Conservation (phyloP, 208 protist genomes). For the Trypanosoma platydactyli region DNA sequence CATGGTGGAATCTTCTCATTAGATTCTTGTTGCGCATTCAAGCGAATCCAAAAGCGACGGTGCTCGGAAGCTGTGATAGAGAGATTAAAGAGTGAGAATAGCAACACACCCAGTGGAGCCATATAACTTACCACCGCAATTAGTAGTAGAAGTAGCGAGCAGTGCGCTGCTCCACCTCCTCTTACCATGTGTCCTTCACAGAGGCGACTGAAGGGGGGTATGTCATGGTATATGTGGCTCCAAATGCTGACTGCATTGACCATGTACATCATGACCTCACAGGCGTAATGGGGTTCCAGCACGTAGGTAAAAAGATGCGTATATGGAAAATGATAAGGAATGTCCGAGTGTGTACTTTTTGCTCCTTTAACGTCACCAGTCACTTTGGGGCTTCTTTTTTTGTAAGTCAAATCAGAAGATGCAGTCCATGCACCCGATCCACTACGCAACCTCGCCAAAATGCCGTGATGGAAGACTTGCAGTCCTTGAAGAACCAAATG, state of each 20-base stretch:
- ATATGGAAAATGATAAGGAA: constrained; percentile 42
- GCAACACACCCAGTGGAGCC: constrained; percentile 38
- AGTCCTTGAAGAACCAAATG: constrained; percentile 53
- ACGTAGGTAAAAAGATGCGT: constrained; percentile 38
- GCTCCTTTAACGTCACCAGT: not conserved
- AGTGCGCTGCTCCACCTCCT: not conserved
- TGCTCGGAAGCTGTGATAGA: constrained; percentile 67
- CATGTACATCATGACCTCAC: constrained; percentile 70
- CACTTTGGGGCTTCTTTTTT: not conserved
- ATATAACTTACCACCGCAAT: constrained; percentile 11
- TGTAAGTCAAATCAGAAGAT: not conserved
- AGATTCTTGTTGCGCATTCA: constrained; percentile 33
- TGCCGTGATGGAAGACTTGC: constrained; percentile 56
- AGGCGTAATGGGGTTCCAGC: constrained; percentile 81
- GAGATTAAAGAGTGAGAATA: constrained; percentile 69
- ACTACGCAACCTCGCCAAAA: constrained; percentile 41
- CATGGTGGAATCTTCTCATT: constrained; percentile 34
- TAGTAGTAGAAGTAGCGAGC: constrained; percentile 22
- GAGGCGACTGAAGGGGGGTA: not conserved
- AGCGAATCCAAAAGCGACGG: constrained; percentile 54
- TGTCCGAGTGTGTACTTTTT: not conserved
- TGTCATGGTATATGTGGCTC: constrained; percentile 6
- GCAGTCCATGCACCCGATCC: not conserved
- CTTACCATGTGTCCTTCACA: not conserved
- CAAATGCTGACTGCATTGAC: constrained; percentile 34